A percentile compares a stretch with the other conserved stretches of the same genome.
Evolutionary conservation across 139 green algal genomes (phyloP).

Genomic region (Tetraselmis striata): DNA sequence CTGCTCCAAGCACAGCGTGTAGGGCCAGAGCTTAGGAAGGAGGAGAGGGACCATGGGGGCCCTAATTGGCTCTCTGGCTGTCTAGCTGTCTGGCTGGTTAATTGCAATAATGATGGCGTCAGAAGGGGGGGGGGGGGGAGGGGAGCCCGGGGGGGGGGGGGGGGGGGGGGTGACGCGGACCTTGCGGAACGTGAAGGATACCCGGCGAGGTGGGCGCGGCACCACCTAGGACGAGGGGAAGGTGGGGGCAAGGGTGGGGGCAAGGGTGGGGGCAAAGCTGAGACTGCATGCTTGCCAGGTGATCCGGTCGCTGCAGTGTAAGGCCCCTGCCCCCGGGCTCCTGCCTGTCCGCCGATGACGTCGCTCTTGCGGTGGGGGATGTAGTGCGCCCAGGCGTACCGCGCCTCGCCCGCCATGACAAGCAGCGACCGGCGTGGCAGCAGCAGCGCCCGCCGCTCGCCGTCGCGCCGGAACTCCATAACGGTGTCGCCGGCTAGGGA

Average conservation of each 20-base stretch:
- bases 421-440: conserved; percentile 74
- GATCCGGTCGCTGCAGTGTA: background rate
- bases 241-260: background rate
- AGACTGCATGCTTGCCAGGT: background rate
- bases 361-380: conserved; percentile 87
- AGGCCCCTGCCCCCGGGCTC: background rate
- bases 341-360: conserved; percentile 24
- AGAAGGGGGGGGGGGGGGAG: too few relatives aligned
- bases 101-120: too few relatives aligned
- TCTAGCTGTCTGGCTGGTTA: too few relatives aligned
- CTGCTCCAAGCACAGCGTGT: conserved; percentile 20
- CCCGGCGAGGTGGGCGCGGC: conserved; percentile 33
- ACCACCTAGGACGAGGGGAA: conserved; percentile 13
- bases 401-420: conserved; percentile 73
- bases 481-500: conserved; percentile 60
- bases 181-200: conserved; percentile 87
- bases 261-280: background rate
- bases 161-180: conserved; percentile 20
- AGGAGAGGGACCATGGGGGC: too few relatives aligned
- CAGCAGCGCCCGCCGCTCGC: conserved; percentile 47
- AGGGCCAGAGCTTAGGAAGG: too few relatives aligned
- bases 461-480: conserved; percentile 78
- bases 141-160: too few relatives aligned
- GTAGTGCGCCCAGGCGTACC: conserved; percentile 87
- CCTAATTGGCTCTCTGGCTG: background rate